Base-by-base conservation (phyloP, 225 moss, liverwort and hornwort species). In the Pseudisothecium myosuroides region DNA sequence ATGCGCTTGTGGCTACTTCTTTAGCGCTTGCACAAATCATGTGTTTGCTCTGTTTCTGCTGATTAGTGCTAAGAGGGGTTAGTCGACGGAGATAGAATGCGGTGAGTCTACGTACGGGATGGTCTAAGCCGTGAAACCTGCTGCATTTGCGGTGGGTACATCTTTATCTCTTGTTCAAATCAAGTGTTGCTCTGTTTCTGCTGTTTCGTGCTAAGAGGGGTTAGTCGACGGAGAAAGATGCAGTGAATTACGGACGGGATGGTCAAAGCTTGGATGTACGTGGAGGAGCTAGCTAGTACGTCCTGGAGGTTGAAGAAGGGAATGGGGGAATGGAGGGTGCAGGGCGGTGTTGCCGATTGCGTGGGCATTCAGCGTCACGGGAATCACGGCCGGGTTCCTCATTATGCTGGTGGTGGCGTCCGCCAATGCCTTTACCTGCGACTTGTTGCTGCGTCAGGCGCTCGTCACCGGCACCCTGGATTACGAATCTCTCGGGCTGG, bases 281-380 rank as follows among this genome's bases (percentile, higher is more conserved):
- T 34, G 45, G 45, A 80, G 36, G 34, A 79, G 41, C 66, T 20
- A 39, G 54, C 22, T 39, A 36, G 69, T 80, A 67, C 54, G 55
- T 74, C 13, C 37, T 43, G 72, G 67, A 43, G 62, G 79, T 63
- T 84, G 87, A 72, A 67, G 77, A 39, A 39, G 32, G n/a, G 76
- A 75, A 37, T 73, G 39, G 39, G 81, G 75, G 14, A 60, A 28
- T 28, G 83, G 63, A 34, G 45, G 31, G 63, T 85, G 94, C 97
- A 98, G 98, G 90, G 95, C 95, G 56, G 98, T 98, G 89, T 84
- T 98, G 87, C 98, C 98, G 27, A 87, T 96, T 61, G 83, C 95
- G 63, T 98, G 98, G 98, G 96, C 97, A 28, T 98, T 98, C 90
- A 98, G 97, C 83, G 86, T 94, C 36, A 97, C 98, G 39, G 97